Evolutionary conservation across 1,284 basidiomycete genomes (phyloP).

Genomic region (Inonotus hispidus): DNA sequence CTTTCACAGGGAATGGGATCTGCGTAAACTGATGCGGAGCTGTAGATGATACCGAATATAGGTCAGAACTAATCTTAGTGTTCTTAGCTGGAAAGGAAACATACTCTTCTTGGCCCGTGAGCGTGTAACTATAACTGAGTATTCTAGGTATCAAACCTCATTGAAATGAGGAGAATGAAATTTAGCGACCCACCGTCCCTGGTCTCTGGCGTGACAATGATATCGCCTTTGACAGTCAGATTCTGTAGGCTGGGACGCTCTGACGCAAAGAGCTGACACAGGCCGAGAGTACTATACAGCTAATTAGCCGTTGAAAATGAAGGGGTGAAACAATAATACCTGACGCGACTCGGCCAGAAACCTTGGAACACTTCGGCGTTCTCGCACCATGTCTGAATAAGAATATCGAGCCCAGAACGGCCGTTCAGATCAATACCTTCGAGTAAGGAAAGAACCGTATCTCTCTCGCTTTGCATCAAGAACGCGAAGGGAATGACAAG

Average conservation of each 20-base stretch:
- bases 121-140: constrained; percentile 89
- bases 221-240: constrained; percentile 86
- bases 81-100: constrained; percentile 26
- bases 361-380: constrained; percentile 92
- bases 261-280: constrained; percentile 72
- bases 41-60: constrained; percentile 28
- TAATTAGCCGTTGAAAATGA: neutral
- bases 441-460: constrained; percentile 71
- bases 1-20: constrained; percentile 87
- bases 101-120: constrained; percentile 83
- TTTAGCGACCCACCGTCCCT: constrained; percentile 59
- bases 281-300: constrained; percentile 57
- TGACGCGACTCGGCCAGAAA: constrained; percentile 85
- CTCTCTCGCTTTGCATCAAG: constrained; percentile 79
- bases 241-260: constrained; percentile 59
- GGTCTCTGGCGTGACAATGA: constrained; percentile 77
- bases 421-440: constrained; percentile 57
- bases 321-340: constrained; percentile 25
- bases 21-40: constrained; percentile 82
- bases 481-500: constrained; percentile 92
- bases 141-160: constrained; percentile 17
- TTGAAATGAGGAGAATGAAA: constrained; percentile 14
- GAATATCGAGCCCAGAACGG: constrained; percentile 67
- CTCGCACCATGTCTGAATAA: constrained; percentile 90
- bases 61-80: constrained; percentile 16